phyloP scores from a whole-genome alignment of 495 filamentous ascomycete genomes.

The Penicillium subrubescens region DNA sequence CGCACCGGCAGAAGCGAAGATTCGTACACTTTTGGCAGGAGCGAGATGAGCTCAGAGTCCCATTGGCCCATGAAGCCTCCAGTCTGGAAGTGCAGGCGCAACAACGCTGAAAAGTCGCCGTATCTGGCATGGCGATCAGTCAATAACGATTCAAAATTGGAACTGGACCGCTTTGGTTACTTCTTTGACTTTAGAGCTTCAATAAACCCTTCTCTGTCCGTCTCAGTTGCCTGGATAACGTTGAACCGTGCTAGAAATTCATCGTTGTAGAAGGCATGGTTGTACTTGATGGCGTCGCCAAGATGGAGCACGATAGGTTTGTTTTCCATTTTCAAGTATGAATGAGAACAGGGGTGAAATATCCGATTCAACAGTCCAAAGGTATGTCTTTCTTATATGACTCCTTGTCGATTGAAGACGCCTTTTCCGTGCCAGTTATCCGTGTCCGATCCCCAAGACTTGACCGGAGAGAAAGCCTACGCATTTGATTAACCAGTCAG shows the following conservation, averaged over 20 bases:
- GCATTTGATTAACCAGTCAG: not conserved
- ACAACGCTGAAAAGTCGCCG: constrained; percentile 68
- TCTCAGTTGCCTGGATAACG: constrained; percentile 53
- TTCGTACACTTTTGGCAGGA: constrained; percentile 63
- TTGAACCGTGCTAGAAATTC: constrained; percentile 55
- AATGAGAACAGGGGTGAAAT: not conserved
- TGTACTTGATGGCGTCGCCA: constrained; percentile 64
- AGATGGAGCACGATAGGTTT: constrained; percentile 60
- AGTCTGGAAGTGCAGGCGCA: constrained; percentile 71
- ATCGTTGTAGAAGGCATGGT: constrained; percentile 51
- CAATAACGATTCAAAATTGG: not conserved
- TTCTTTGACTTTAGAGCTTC: constrained; percentile 54
- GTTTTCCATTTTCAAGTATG: constrained; percentile 6
- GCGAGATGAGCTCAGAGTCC: constrained; percentile 65
- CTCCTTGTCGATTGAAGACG: not conserved
- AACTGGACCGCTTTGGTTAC: not conserved
- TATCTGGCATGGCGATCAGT: constrained; percentile 38
- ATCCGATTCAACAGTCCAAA: not conserved
- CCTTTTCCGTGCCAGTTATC: not conserved
- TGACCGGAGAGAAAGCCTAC: constrained; percentile 8
- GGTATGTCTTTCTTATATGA: not conserved
- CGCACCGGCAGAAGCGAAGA: constrained; percentile 69
- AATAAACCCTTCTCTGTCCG: constrained; percentile 59
- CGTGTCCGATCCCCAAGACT: not conserved
- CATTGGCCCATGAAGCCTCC: constrained; percentile 68